Evolutionary conservation across 352 stramenopile genomes (phyloP), one percentile per base, ranked within the genome.

Genomic region (Phytophthora pinifolia): DNA sequence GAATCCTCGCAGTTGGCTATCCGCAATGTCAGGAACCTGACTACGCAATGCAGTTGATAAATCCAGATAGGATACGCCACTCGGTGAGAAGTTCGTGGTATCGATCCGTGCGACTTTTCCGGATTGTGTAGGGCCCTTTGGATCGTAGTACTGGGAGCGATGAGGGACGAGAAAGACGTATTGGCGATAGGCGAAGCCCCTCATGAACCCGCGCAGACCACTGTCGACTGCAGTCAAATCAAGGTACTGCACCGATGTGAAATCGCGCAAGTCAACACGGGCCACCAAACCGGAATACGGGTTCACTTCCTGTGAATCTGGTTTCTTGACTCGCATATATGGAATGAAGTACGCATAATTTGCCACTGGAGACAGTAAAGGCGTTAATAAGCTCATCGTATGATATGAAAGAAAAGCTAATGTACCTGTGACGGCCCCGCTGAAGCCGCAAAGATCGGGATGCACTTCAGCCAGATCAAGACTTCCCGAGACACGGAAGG

Each of bases 291-390:
- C 80, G 15, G 79, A 86, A 55, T 87, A 93, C 33, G 79, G 66
- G 4, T 63, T 67, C 18, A 75, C 2, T 17, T 74, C 65, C 32
- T 62, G 44, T 0, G 61, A 65, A 8, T 62, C 55, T 1, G 74
- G 49, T 20, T 81, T 51, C 6, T 67, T 67, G 9, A 81, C 57
- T 10, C 68, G 63, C 74, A 88, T 86, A 53, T 59, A 88, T 9
- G 83, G 83, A 14, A 93, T 55, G n/a, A 93, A 83, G 59, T 88
- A 93, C 3, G 70, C 77, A 38, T 74, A 86, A 58, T 89, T 63
- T 6, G 70, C 76, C 6, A 93, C 80, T 89, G 22, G 8, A 46
- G 7, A 17, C 3, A 50, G 0, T 22, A 54, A 20, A 34, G 9
- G 6, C 46, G n/a, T 51, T 20, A 17, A 47, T 18, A 8, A 52